Conservation (phyloP, 2,329 filamentous ascomycete genomes). For the Aspergillus aculeatus region DNA sequence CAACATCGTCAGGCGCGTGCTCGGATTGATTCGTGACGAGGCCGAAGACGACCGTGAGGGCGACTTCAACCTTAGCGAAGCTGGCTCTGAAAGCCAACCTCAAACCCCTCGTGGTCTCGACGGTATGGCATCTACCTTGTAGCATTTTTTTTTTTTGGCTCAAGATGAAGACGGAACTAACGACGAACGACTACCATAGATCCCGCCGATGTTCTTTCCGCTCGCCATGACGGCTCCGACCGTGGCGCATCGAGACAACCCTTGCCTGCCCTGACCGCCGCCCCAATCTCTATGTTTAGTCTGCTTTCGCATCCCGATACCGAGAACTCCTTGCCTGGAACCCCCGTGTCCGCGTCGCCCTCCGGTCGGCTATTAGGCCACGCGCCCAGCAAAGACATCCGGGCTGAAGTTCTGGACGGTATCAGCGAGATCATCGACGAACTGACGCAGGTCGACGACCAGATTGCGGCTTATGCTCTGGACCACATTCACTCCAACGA, state of each 20-base stretch:
- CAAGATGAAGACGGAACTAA: background rate
- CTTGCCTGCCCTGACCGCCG: constrained; percentile 55
- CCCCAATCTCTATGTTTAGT: constrained; percentile 78
- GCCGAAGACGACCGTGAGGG: constrained; percentile 75
- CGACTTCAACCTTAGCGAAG: constrained; percentile 60
- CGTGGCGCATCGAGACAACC: constrained; percentile 54
- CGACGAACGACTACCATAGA: constrained; percentile 18
- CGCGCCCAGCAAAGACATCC: constrained; percentile 61
- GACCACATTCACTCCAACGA: constrained; percentile 93
- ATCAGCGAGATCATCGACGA: constrained; percentile 97
- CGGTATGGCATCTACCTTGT: constrained; percentile 25
- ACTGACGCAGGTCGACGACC: constrained; percentile 86
- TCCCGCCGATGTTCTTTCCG: constrained; percentile 26
- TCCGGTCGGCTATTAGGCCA: constrained; percentile 33
- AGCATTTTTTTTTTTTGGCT: background rate
- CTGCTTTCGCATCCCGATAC: constrained; percentile 69
- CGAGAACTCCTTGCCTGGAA: constrained; percentile 43
- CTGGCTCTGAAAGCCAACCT: constrained; percentile 54
- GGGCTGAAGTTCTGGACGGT: constrained; percentile 87
- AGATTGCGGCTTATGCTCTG: constrained; percentile 83
- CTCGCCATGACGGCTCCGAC: constrained; percentile 33
- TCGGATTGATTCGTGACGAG: constrained; percentile 89
- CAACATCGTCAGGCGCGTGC: constrained; percentile 86
- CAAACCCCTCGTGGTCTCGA: constrained; percentile 42
- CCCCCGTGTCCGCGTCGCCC: constrained; percentile 36